Base-by-base conservation (phyloP, 495 filamentous ascomycete species). In the Penicillium daleae region DNA sequence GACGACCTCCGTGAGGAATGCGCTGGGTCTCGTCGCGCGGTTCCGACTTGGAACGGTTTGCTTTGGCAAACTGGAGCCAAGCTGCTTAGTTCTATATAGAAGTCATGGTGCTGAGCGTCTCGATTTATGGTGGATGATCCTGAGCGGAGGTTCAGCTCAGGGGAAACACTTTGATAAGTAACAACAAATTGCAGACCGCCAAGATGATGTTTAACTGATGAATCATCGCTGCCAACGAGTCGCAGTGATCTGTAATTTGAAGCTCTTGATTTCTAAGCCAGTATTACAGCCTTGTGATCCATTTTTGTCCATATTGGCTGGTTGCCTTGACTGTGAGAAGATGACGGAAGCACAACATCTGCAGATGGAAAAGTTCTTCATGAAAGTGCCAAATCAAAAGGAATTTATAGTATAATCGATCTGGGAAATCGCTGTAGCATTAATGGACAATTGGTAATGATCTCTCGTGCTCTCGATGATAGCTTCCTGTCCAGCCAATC, bases 1-100 rank as follows among this genome's bases (percentile, higher is more conserved):
- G 6, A 70, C 64, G 0, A 70, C 56, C 40, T 70, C 67, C 12
- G 67, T 60, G n/a, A 62, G 59, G 0, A 29, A 12, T 21, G 67
- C 64, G 7, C 53, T 60, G 9, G 67, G 67, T n/a, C 15, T 33
- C 15, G 64, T n/a, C n/a, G 67, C 8, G 61, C 67, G 9, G 64
- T 56, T 13, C 51, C 61, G 21, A 70, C 51, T 46, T 67, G 13
- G 0, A 65, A 22, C 2, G 59, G 50, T n/a, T 58, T 10, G 55
- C n/a, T 27, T 64, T 62, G 10, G 21, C 44, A 26, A 4, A 24
- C 1, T 21, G 44, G 15, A 48, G 21, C 44, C 44, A 48, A 22
- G 44, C 44, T 4, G 44, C 44, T 48, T 48, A 10, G 44, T 48
- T 48, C 39, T 21, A n/a, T 4, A 42, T 42, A 21, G 2, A 6